Evolutionary conservation across 2,329 filamentous ascomycete genomes (phyloP).

Genomic region (Cladosporium halotolerans): DNA sequence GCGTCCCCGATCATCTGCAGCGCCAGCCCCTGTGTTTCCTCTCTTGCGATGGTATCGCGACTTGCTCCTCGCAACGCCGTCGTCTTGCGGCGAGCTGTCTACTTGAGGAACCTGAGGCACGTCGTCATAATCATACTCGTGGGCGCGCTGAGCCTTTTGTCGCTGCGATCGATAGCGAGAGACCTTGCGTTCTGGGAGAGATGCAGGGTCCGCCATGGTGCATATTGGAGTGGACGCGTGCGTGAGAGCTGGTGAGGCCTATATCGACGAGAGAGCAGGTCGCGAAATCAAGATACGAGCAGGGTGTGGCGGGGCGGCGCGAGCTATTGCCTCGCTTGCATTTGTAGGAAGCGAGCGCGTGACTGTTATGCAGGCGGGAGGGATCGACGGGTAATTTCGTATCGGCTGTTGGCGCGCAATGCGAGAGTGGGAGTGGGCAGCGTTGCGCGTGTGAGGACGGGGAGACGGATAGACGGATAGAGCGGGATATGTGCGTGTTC

Average conservation of each 20-base stretch:
- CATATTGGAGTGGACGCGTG: neutral
- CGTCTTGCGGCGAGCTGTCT: slow-evolving; percentile 14
- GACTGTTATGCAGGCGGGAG: slow-evolving; percentile 6
- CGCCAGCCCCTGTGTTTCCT: slow-evolving; percentile 12
- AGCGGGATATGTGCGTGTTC: no score
- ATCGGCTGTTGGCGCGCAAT: neutral
- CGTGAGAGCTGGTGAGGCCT: neutral
- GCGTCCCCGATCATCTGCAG: neutral
- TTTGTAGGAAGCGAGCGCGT: slow-evolving; percentile 3
- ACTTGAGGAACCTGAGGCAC: neutral
- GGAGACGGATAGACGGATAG: neutral
- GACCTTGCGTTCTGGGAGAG: slow-evolving; percentile 36
- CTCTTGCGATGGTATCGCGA: slow-evolving; percentile 28
- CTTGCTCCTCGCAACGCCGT: slow-evolving; percentile 22
- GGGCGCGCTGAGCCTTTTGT: slow-evolving; percentile 15
- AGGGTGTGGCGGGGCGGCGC: neutral
- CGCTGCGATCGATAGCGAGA: slow-evolving; percentile 55
- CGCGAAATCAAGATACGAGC: neutral
- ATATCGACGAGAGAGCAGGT: neutral
- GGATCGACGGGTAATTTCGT: slow-evolving; percentile 10
- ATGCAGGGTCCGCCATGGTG: slow-evolving; percentile 13
- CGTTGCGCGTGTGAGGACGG: neutral
- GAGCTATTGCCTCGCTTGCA: neutral
- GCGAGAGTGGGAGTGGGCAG: neutral
- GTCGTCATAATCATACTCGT: slow-evolving; percentile 6